Evolutionary conservation across 108 stramenopile genomes (phyloP).

Genomic region (Fragilaria crotonensis): DNA sequence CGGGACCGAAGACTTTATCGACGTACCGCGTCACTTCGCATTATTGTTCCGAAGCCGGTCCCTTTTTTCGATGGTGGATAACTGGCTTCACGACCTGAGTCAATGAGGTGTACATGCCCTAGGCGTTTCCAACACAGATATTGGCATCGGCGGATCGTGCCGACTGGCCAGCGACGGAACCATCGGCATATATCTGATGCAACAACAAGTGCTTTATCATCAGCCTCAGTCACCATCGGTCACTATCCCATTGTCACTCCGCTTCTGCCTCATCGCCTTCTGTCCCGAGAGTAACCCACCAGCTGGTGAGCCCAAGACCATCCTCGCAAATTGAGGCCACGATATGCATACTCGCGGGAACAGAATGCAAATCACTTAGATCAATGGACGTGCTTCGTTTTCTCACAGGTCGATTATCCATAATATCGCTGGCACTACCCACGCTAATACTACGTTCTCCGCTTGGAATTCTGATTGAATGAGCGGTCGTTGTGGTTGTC

Average conservation of each 20-base stretch:
- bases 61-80: no score
- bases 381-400: conserved; percentile 72
- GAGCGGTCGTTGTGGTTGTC: conserved; percentile 52
- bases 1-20: no score
- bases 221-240: no score
- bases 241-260: conserved; percentile 23
- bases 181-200: no score
- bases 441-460: neutral
- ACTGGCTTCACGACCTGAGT: no score
- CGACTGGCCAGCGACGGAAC: no score
- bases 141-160: no score
- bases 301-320: conserved; percentile 72
- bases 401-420: conserved; percentile 30
- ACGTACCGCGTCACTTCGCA: no score
- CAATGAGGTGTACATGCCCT: no score
- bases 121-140: no score
- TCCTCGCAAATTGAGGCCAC: conserved; percentile 85
- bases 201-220: no score
- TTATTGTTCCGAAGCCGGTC: no score
- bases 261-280: conserved; percentile 52
- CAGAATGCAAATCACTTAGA: conserved; percentile 39
- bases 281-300: conserved; percentile 51
- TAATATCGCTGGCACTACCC: conserved; percentile 5
- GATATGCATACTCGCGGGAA: conserved; percentile 72
- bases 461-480: conserved; percentile 13